A percentile compares a stretch with the other conserved stretches of the same genome.
Conservation (phyloP, 139 green algal genomes). For the Yamagishiella unicocca region DNA sequence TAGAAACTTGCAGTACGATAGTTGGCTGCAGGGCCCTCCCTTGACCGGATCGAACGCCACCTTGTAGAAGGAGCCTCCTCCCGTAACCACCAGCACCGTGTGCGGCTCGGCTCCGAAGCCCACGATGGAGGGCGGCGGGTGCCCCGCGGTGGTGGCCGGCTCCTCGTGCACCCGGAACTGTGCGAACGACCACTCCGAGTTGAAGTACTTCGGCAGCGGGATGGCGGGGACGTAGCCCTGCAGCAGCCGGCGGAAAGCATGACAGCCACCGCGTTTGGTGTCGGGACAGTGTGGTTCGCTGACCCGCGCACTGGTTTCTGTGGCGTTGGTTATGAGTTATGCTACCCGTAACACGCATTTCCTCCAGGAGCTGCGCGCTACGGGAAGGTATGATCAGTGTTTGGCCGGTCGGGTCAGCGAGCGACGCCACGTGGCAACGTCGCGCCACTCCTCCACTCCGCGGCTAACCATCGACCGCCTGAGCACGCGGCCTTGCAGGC, state of each 20-base stretch:
- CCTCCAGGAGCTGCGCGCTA: too few relatives aligned
- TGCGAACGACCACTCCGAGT: slow-evolving; percentile 90
- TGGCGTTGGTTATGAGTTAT: too few relatives aligned
- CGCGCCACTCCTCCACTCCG: too few relatives aligned
- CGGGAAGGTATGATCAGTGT: too few relatives aligned
- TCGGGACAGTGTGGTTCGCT: too few relatives aligned
- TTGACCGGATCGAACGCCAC: slow-evolving; percentile 79
- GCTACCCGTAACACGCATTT: too few relatives aligned
- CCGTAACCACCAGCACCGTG: slow-evolving; percentile 78
- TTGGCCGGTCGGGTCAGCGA: too few relatives aligned
- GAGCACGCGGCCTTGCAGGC: too few relatives aligned
- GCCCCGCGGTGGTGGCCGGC: background rate
- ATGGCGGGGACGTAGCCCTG: slow-evolving; percentile 69
- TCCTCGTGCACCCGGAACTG: slow-evolving; percentile 75
- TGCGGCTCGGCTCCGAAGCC: slow-evolving; percentile 74
- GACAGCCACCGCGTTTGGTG: too few relatives aligned
- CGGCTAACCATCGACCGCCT: too few relatives aligned
- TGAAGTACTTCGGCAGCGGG: slow-evolving; percentile 88
- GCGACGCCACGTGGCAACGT: too few relatives aligned
- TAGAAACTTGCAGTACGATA: slow-evolving; percentile 67
- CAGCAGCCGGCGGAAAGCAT: background rate
- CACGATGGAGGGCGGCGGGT: slow-evolving; percentile 58
- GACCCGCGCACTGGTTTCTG: too few relatives aligned
- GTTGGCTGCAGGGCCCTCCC: slow-evolving; percentile 72
- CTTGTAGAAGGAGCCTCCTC: slow-evolving; percentile 69